phyloP scores from a whole-genome alignment of 805 yeast species.

The Kodamaea fukazawae region DNA sequence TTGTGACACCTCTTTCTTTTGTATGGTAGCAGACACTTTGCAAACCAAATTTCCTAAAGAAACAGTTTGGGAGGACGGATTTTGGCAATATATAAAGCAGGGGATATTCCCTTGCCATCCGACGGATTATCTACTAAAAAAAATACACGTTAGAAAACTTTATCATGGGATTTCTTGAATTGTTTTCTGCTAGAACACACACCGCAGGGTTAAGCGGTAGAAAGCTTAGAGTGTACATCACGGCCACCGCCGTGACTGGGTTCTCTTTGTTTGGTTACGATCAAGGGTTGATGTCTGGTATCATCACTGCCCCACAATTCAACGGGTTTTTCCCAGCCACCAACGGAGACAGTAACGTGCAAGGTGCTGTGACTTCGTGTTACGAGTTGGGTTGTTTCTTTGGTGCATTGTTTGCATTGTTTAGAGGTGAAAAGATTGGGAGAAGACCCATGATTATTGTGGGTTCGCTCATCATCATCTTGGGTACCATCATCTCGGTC shows the following conservation, averaged over 20 bases:
- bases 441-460: conserved; percentile 39
- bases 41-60: no score
- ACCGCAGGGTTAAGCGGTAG: conserved; percentile 59
- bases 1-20: no score
- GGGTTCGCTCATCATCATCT: conserved; percentile 38
- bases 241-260: conserved; percentile 28
- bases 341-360: conserved; percentile 22
- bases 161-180: conserved; percentile 10
- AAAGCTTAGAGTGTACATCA: conserved; percentile 31
- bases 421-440: conserved; percentile 40
- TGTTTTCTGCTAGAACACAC: conserved; percentile 38
- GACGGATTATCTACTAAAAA: no score
- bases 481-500: conserved; percentile 42
- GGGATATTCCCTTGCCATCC: no score
- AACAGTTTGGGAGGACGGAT: no score
- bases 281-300: conserved; percentile 46
- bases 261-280: conserved; percentile 32
- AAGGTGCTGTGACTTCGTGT: conserved; percentile 30
- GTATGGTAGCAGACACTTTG: no score
- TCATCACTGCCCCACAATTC: conserved; percentile 38
- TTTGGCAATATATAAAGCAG: no score
- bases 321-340: conserved; percentile 41
- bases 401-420: conserved; percentile 42
- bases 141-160: not conserved
- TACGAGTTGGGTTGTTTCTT: conserved; percentile 37